Evolutionary conservation across 1,139 yeast genomes (phyloP).

Genomic region (Williopsis jadinii): DNA sequence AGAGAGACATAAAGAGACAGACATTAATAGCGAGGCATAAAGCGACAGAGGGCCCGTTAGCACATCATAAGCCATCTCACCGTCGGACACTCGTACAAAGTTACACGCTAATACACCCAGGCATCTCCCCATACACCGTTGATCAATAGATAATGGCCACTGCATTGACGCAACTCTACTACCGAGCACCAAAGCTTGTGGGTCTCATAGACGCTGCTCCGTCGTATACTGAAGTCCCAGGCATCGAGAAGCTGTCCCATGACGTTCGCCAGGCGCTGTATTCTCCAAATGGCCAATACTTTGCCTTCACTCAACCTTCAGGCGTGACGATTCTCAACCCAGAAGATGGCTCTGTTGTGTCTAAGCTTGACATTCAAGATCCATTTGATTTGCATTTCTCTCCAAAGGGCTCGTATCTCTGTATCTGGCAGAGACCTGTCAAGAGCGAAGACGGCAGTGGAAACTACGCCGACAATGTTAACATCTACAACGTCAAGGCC

Average conservation of each 20-base stretch:
- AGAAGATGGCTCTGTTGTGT: conserved; percentile 20
- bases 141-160: conserved; percentile 1
- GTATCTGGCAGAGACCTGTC: conserved; percentile 89
- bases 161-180: conserved; percentile 21
- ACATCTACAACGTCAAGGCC: conserved; percentile 54
- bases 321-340: conserved; percentile 22
- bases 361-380: conserved; percentile 20
- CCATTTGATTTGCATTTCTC: conserved; percentile 78
- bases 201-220: conserved; percentile 54
- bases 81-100: no score
- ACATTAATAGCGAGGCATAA: no score
- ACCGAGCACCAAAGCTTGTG: conserved; percentile 43
- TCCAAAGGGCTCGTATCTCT: conserved; percentile 77
- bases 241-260: conserved; percentile 20
- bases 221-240: conserved; percentile 23
- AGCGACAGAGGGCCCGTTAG: no score
- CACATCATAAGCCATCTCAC: no score
- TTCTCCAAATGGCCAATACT: conserved; percentile 38
- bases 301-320: conserved; percentile 40
- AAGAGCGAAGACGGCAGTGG: conserved; percentile 38
- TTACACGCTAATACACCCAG: no score
- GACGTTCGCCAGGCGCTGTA: conserved; percentile 33
- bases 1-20: no score
- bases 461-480: conserved; percentile 72
- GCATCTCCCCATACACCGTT: no score